Evolutionary conservation across 1,139 yeast genomes (phyloP).

Genomic region (Entelexis paramagnoliae): DNA sequence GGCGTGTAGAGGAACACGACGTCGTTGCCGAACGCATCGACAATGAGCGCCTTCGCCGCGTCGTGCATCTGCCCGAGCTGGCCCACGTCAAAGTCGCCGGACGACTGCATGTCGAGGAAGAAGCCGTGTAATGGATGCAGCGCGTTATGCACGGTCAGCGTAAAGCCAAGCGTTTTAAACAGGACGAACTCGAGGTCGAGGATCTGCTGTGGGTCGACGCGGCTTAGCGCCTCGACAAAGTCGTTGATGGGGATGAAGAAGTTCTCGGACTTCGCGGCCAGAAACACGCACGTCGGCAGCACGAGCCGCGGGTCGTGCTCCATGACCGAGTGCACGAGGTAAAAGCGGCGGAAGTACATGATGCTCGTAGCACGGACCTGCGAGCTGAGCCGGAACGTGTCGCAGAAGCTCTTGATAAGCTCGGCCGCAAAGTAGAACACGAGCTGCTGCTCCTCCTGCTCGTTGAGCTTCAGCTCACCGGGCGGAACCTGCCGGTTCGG

Average conservation of each 20-base stretch:
- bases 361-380: constrained; percentile 76
- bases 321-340: constrained; percentile 67
- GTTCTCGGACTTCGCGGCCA: constrained; percentile 90
- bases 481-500: constrained; percentile 15
- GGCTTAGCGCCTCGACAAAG: constrained; percentile 43
- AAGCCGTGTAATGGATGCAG: constrained; percentile 83
- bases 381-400: constrained; percentile 49
- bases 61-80: constrained; percentile 44
- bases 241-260: constrained; percentile 75
- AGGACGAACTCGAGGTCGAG: constrained; percentile 69
- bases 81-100: constrained; percentile 32
- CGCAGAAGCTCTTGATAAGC: constrained; percentile 47
- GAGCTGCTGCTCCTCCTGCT: constrained; percentile 60
- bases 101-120: constrained; percentile 73
- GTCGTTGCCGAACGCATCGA: constrained; percentile 62
- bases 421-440: constrained; percentile 63
- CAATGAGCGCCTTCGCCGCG: constrained; percentile 52
- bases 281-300: constrained; percentile 69
- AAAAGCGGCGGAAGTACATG: constrained; percentile 71
- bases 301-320: constrained; percentile 78
- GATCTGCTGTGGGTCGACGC: constrained; percentile 37
- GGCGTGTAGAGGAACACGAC: constrained; percentile 73
- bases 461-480: constrained; percentile 38
- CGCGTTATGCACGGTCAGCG: constrained; percentile 80
- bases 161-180: constrained; percentile 63